Evolutionary conservation across 179 eudicot species (phyloP), one percentile per base, ranked within the genome.

Genomic region (Dionaea muscipula): DNA sequence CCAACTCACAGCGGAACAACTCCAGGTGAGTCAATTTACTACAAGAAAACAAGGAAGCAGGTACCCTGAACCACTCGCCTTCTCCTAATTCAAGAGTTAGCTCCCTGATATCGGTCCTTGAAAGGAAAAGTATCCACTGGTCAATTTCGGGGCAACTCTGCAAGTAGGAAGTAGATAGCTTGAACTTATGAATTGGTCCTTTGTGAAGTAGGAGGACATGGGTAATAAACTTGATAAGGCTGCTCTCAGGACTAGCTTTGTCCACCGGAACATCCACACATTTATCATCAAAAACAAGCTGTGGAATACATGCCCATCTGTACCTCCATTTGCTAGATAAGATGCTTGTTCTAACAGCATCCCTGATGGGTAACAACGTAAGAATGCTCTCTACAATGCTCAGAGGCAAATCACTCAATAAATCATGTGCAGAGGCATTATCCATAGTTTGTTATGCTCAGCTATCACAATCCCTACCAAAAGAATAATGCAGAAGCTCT

Each of bases 51-150:
- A 87, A 59, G 71, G 86, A 76, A 45, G 84, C 79, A 24, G 94
- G 93, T 23, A 80, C 94, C 69, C 84, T 76, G 71, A 80, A 91
- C 94, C 88, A 87, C 65, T 82, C 85, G 1, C 76, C 80, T 41
- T 87, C 96, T 49, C 88, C 91, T 50, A 87, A 64, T 61, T 91
- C 89, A 48, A 91, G 68, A 51, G 70, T 64, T 58, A 91, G 68
- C 67, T 91, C 94, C 47, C 75, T 81, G 16, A 91, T 68, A 67
- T 67, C 78, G 45, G 68, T 82, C 59, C 96, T 75, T 2, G 96
- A 87, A 48, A 91, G 79, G 64, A 91, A 82, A 64, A 91, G 93
- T 11, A 91, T 62, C 98, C 98, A 91, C 56, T 87, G 96, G 75
- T 87, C 93, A 47, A 91, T 69, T 57, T 87, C 91, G 9, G 89